Percentiles rank a stretch among this genome's conserved stretches.
These are phyloP conservation scores for Alternaria arborescens DNA, from an alignment of 2,329 filamentous ascomycete species.

Conservation along the genomic window DNA sequence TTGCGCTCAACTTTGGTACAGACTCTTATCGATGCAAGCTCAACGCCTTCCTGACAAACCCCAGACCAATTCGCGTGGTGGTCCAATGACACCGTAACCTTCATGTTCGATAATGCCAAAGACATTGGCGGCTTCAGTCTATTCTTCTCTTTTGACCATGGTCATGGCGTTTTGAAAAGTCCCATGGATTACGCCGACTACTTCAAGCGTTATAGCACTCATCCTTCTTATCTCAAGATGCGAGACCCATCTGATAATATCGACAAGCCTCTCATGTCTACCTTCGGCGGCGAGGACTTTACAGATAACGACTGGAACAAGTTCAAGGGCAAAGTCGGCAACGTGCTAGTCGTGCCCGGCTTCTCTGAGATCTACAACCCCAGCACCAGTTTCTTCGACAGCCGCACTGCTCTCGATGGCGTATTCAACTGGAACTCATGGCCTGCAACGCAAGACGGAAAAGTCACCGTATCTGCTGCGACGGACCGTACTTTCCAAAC, in stretches of 20 bases:
- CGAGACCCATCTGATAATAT: slow-evolving; percentile 18
- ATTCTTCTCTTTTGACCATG: slow-evolving; percentile 52
- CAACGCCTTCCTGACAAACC: neutral
- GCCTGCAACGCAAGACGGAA: slow-evolving; percentile 31
- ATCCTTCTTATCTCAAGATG: slow-evolving; percentile 39
- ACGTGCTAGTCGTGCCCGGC: slow-evolving; percentile 43
- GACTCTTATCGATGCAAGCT: neutral
- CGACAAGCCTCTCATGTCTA: slow-evolving; percentile 43
- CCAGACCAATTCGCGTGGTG: slow-evolving; percentile 29
- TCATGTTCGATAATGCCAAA: slow-evolving; percentile 45
- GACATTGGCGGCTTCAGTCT: slow-evolving; percentile 40
- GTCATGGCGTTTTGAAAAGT: slow-evolving; percentile 25
- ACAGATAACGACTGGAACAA: slow-evolving; percentile 24
- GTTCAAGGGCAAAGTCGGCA: slow-evolving; percentile 40
- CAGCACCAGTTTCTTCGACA: slow-evolving; percentile 31
- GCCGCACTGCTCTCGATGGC: slow-evolving; percentile 43
- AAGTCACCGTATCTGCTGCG: slow-evolving; percentile 35
- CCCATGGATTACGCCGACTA: slow-evolving; percentile 39
- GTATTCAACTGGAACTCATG: slow-evolving; percentile 53
- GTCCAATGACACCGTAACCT: slow-evolving; percentile 37
- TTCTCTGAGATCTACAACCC: slow-evolving; percentile 35
- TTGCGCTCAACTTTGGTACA: slow-evolving; percentile 46
- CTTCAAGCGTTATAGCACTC: slow-evolving; percentile 30
- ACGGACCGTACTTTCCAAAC: slow-evolving; percentile 43
- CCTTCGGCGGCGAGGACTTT: slow-evolving; percentile 42